A percentile compares a stretch with the other conserved stretches of the same genome.
Evolutionary conservation across 2,329 filamentous ascomycete genomes (phyloP).

Genomic region (Aspergillus sp.): DNA sequence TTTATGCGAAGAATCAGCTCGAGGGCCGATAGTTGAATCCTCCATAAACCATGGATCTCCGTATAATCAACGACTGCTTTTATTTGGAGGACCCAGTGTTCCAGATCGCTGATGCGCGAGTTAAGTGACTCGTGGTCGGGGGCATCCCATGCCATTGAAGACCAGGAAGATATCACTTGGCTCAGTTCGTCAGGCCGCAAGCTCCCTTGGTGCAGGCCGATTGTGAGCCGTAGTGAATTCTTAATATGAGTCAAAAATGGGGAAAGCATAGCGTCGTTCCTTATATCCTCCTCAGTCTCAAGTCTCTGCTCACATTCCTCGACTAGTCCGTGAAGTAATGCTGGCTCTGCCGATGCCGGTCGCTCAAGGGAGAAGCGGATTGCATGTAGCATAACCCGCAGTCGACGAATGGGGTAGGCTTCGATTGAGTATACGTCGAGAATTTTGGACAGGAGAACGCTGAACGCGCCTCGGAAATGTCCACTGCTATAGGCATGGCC

Average conservation of each 20-base stretch:
- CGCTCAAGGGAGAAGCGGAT: conserved; percentile 28
- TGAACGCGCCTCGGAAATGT: conserved; percentile 18
- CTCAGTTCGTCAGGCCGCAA: conserved; percentile 19
- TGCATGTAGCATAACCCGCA: conserved; percentile 25
- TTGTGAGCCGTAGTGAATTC: conserved; percentile 25
- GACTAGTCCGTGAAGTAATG: conserved; percentile 17
- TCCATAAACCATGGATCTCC: conserved; percentile 47
- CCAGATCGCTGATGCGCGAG: conserved; percentile 41
- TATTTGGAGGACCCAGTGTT: conserved; percentile 43
- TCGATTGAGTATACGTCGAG: conserved; percentile 25
- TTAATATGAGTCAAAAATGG: conserved; percentile 19
- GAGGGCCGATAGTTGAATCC: conserved; percentile 40
- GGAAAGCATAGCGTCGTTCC: conserved; percentile 19
- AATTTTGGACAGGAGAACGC: conserved; percentile 19
- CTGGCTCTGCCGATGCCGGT: conserved; percentile 17
- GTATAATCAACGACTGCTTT: conserved; percentile 48
- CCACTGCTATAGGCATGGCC: conserved; percentile 18
- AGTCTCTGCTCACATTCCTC: conserved; percentile 17
- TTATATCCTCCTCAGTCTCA: conserved; percentile 7
- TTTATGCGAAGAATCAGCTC: conserved; percentile 40
- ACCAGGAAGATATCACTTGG: conserved; percentile 26
- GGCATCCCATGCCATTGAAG: conserved; percentile 36
- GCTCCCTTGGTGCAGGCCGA: conserved; percentile 26
- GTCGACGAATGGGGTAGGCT: conserved; percentile 27
- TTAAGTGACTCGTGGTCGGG: conserved; percentile 34